Evolutionary conservation across 163 green algal genomes (phyloP).

Genomic region (Chlorella variabilis): DNA sequence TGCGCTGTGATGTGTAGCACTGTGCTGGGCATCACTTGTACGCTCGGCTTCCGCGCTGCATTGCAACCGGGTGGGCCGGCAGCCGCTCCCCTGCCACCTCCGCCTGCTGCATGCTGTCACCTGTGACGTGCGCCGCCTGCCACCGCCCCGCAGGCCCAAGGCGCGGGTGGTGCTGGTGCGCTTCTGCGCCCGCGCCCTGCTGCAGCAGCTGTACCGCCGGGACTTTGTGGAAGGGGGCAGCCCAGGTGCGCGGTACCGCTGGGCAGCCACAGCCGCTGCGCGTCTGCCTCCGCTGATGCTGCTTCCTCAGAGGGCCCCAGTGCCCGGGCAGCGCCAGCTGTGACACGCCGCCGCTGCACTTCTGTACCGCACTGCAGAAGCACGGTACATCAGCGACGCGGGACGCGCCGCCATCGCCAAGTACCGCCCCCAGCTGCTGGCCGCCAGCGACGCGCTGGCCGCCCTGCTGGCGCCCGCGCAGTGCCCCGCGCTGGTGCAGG

Average conservation of each 20-base stretch:
- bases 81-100: background rate
- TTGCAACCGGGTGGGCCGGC: background rate
- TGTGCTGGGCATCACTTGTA: background rate
- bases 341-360: no score
- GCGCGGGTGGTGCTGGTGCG: constrained; percentile 50
- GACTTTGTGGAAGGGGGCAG: constrained; percentile 50
- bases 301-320: no score
- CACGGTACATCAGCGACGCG: constrained; percentile 2
- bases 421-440: constrained; percentile 4
- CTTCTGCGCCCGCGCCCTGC: constrained; percentile 64
- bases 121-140: background rate
- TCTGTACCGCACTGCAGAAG: constrained; percentile 11
- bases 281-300: background rate
- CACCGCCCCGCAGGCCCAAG: constrained; percentile 37
- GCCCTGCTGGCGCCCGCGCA: constrained; percentile 43
- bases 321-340: no score
- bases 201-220: constrained; percentile 72
- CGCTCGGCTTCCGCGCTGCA: no score
- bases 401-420: background rate
- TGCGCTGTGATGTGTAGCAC: no score
- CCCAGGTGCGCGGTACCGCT: constrained; percentile 1
- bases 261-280: no score
- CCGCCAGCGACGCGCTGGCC: constrained; percentile 42
- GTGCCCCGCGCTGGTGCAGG: constrained; percentile 56
- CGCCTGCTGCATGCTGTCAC: no score